Conservation (phyloP, 106 monocot genomes). For the Hemerocallis citrina region DNA sequence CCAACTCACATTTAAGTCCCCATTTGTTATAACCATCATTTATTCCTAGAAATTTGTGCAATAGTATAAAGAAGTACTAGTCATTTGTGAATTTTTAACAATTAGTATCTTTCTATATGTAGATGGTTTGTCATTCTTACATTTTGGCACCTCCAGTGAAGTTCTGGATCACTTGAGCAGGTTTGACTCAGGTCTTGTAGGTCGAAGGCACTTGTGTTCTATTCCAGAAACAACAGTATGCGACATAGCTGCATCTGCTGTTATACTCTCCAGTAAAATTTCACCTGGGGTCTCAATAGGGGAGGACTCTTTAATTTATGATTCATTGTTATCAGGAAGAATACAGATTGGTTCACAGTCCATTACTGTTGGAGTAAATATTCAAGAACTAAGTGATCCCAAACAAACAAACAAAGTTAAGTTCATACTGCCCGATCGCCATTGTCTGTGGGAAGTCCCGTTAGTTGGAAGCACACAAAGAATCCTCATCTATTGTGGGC, state of each 20-base stretch:
- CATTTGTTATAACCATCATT: too few species aligned
- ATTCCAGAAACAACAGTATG: slow-evolving; percentile 80
- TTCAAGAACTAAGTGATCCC: slow-evolving; percentile 15
- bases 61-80: too few species aligned
- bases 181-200: slow-evolving; percentile 54
- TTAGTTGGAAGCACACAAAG: slow-evolving; percentile 39
- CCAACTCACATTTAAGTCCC: too few species aligned
- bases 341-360: slow-evolving; percentile 83
- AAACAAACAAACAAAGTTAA: neutral
- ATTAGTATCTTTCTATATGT: slow-evolving; percentile 14
- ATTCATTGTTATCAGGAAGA: slow-evolving; percentile 77
- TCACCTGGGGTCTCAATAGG: slow-evolving; percentile 79
- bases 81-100: neutral
- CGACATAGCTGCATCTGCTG: slow-evolving; percentile 85
- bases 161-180: slow-evolving; percentile 84
- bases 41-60: too few species aligned
- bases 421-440: slow-evolving; percentile 66
- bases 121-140: slow-evolving; percentile 83
- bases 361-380: slow-evolving; percentile 81
- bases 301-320: slow-evolving; percentile 87
- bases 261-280: slow-evolving; percentile 88
- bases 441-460: slow-evolving; percentile 96
- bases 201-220: slow-evolving; percentile 74
- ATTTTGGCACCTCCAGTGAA: slow-evolving; percentile 94
- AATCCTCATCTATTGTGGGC: slow-evolving; percentile 70